Evolutionary conservation across 495 filamentous ascomycete species (phyloP).

Genomic region (Penicillium arizonense): DNA sequence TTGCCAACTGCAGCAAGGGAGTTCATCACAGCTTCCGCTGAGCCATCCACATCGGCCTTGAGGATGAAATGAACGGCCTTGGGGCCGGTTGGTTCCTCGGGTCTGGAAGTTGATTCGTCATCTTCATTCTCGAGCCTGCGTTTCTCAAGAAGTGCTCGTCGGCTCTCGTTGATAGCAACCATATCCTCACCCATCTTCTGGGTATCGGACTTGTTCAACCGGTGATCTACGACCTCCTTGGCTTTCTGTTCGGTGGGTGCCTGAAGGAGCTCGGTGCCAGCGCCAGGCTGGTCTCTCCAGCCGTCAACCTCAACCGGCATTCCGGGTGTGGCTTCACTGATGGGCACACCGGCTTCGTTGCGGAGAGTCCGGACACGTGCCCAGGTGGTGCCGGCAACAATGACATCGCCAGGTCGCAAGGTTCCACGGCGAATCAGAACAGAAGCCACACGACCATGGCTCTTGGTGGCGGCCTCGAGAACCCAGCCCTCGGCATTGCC

Average conservation of each 20-base stretch:
- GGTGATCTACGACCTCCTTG: slow-evolving; percentile 75
- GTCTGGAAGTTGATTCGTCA: slow-evolving; percentile 16
- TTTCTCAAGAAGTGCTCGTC: slow-evolving; percentile 59
- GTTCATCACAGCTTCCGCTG: slow-evolving; percentile 83
- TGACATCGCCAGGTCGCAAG: slow-evolving; percentile 72
- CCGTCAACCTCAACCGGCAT: slow-evolving; percentile 90
- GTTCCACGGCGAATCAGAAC: slow-evolving; percentile 87
- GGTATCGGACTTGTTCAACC: slow-evolving; percentile 62
- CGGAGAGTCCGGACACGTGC: slow-evolving; percentile 76
- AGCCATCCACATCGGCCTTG: slow-evolving; percentile 91
- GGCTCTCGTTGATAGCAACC: slow-evolving; percentile 71
- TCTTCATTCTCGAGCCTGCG: slow-evolving; percentile 48
- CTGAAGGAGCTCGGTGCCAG: slow-evolving; percentile 85
- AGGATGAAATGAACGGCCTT: slow-evolving; percentile 77
- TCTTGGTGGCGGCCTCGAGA: slow-evolving; percentile 88
- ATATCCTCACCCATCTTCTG: slow-evolving; percentile 64
- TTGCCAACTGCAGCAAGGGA: slow-evolving; percentile 74
- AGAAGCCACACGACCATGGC: slow-evolving; percentile 82
- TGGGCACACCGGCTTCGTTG: slow-evolving; percentile 76
- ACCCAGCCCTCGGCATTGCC: slow-evolving; percentile 91
- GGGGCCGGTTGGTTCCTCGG: slow-evolving; percentile 46
- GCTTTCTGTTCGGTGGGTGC: slow-evolving; percentile 75
- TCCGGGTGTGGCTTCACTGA: slow-evolving; percentile 78
- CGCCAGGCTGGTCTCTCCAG: slow-evolving; percentile 88
- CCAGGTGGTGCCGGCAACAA: slow-evolving; percentile 87